Base-by-base conservation (phyloP, 192 early-diverging fungal species). In the Entomortierella beljakovae region DNA sequence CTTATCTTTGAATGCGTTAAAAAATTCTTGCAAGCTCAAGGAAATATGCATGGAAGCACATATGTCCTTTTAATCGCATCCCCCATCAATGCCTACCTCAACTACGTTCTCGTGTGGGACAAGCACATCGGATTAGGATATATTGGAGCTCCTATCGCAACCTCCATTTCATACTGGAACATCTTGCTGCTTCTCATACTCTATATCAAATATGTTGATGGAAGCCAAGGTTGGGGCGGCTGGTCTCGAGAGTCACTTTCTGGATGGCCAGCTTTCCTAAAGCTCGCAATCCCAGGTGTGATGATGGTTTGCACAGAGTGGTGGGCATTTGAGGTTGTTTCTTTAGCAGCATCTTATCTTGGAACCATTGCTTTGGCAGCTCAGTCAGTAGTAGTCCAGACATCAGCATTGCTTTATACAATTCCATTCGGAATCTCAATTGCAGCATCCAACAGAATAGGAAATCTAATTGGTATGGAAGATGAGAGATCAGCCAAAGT, bases 11-110 rank as follows among this genome's bases (percentile, higher is more conserved):
- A 98, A 66, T 93, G 92, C 71, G 70, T 96, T 52, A 94, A 95
- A 75, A 88, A 94, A 60, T 98, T 87, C 64, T 82, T 98, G 25
- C 94, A 97, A 70, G 90, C 92, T 1, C 97, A 99, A 84, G 96
- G 82, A n/a, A 83, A 72, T 71, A 96, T 99, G 97, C 85, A 92
- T 35, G 94, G 92, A 1, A 87, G 85, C 34, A 94, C 95, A 31
- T 86, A 84, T 51, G 88, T 97, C 28, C 84, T 95, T 38, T 55
- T 91, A 29, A 77, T 92, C 40, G 89, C 89, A 3, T 64, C 92
- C 29, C 94, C 93, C 9, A 55, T 95, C 50, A 95, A 96, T 64
- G 70, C 92, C 0, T 52, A 90, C 32, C 74, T 92, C 64, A 96
- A 92, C 81, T 97, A 94, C 50, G 37, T 86, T 1, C 80, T 99